A percentile compares a stretch with the other conserved stretches of the same genome.
Conservation (phyloP, 305 asterid genomes). For the Fraxinus ornus region DNA sequence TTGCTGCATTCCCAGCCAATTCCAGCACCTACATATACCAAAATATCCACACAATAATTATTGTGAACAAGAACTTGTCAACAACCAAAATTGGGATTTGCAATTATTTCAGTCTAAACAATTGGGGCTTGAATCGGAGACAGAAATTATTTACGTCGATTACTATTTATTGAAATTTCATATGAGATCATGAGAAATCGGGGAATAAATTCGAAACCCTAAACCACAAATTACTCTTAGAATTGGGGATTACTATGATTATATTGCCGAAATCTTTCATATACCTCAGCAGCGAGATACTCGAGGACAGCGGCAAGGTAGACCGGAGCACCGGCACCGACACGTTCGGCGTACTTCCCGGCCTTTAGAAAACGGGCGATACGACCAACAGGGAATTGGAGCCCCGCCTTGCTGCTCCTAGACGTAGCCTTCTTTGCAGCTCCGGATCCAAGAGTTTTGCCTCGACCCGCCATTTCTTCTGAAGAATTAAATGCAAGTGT, state of each 20-base stretch:
- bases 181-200: not conserved
- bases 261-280: not conserved
- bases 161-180: not conserved
- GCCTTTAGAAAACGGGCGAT: slow-evolving; percentile 73
- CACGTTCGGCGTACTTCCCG: slow-evolving; percentile 77
- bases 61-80: not conserved
- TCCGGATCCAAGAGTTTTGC: slow-evolving; percentile 66
- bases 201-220: slow-evolving; percentile 9
- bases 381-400: slow-evolving; percentile 84
- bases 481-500: not conserved
- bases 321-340: slow-evolving; percentile 78
- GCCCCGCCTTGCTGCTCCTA: slow-evolving; percentile 74
- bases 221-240: not conserved
- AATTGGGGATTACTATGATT: not conserved
- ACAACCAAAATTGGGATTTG: not conserved
- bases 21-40: slow-evolving; percentile 54
- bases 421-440: slow-evolving; percentile 65
- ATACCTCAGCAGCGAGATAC: slow-evolving; percentile 78
- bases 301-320: slow-evolving; percentile 83
- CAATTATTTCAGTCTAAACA: not conserved
- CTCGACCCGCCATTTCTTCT: slow-evolving; percentile 63
- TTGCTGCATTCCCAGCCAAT: slow-evolving; percentile 72
- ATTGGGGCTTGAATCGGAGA: not conserved
- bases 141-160: not conserved
- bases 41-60: not conserved